Percentiles rank a stretch among this genome's conserved stretches.
These are phyloP conservation scores for grape (Vitis vinifera) DNA, from an alignment of 164 flowering plant genomes.

Conservation along the genomic window ASM3070453v1 NC_081806.1:677001-677500, in stretches of 20 bases:
- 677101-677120: too few species aligned
- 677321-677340: background rate
- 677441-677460: background rate
- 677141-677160: too few species aligned
- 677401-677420: background rate
- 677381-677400: background rate
- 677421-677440: background rate
- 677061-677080: background rate
- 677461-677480: background rate
- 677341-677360: background rate
- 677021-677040: conserved; percentile 11
- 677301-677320: background rate
- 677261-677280: background rate
- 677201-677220: too few species aligned
- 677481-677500: background rate
- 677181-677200: too few species aligned
- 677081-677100: too few species aligned
- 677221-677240: too few species aligned
- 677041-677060: background rate
- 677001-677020: conserved; percentile 19
- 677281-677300: background rate
- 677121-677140: too few species aligned
- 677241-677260: background rate
- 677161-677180: too few species aligned
- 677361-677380: background rate